Percentiles rank a stretch among this genome's conserved stretches.
Conservation (phyloP, 2,329 filamentous ascomycete genomes). For the Fusarium abutilonis region DNA sequence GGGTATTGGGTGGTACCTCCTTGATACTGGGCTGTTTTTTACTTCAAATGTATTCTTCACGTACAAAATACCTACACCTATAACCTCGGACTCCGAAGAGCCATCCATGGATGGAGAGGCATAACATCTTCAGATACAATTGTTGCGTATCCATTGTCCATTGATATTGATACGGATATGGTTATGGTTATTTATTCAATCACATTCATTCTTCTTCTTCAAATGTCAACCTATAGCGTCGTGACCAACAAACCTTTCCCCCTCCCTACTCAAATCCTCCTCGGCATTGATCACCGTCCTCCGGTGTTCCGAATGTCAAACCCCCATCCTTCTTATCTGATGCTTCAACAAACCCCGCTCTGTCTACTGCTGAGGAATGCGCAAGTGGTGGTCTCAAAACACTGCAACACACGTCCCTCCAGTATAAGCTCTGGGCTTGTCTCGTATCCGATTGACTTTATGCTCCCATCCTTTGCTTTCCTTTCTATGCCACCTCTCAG, state of each 20-base stretch:
- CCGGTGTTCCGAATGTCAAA: constrained; percentile 19
- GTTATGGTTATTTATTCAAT: neutral
- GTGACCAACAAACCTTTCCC: too few relatives aligned
- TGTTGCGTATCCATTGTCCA: neutral
- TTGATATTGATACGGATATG: neutral
- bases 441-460: constrained; percentile 2
- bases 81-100: constrained; percentile 5
- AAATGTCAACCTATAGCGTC: neutral
- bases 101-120: neutral
- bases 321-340: constrained; percentile 28
- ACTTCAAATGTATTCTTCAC: neutral
- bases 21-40: neutral
- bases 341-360: constrained; percentile 18
- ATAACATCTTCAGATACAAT: neutral
- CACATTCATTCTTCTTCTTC: neutral
- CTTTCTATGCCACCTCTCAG: constrained; percentile 18
- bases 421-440: constrained; percentile 5
- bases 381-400: constrained; percentile 25
- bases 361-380: constrained; percentile 7
- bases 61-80: neutral
- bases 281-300: neutral
- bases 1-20: neutral
- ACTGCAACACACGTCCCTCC: neutral
- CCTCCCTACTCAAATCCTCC: neutral
- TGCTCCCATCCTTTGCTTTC: neutral